Base-by-base conservation (phyloP, 2,329 filamentous ascomycete species). In the Cercospora sojina region DNA sequence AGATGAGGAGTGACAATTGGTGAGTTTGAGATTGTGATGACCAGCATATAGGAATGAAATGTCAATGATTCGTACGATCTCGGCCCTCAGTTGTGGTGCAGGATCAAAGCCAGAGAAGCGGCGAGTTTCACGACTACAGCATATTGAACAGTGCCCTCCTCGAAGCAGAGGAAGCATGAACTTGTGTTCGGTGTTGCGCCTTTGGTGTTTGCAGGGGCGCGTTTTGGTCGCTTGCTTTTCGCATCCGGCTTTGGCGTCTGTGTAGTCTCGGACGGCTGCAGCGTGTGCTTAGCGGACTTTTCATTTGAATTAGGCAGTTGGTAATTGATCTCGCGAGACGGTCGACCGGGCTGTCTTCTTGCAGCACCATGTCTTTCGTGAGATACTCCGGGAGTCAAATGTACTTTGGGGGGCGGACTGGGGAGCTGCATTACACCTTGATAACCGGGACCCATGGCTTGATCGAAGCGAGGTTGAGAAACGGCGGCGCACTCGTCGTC, bases 1-100 rank as follows among this genome's bases (percentile, higher is more conserved):
- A 18, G 57, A 41, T 59, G 57, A 59, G 10, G 57, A 58, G 29
- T 47, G 27, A 49, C n/a, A n/a, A n/a, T n/a, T n/a, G n/a, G n/a
- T n/a, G n/a, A n/a, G n/a, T n/a, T n/a, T n/a, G n/a, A n/a, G n/a
- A n/a, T n/a, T n/a, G n/a, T n/a, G n/a, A n/a, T n/a, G n/a, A n/a
- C n/a, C n/a, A n/a, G n/a, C n/a, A n/a, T n/a, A 41, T 41, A 41
- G 6, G 35, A 7, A 41, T 7, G 16, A n/a, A 41, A 41, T 41
- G n/a, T 41, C 16, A 41, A 41, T 41, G 35, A 41, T 16, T 41
- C 16, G 35, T n/a, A 41, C 35, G 35, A 41, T n/a, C 5, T 6
- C 16, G 8, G 35, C 7, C 16, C 51, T 55, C 51, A 31, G n/a
- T 13, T 31, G 3, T 55, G 51, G 12, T 55, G 51, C 25, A 55